A percentile compares a stretch with the other conserved stretches of the same genome.
phyloP scores from a whole-genome alignment of 768 basidiomycete genomes.

The Mycena haematopus region DNA sequence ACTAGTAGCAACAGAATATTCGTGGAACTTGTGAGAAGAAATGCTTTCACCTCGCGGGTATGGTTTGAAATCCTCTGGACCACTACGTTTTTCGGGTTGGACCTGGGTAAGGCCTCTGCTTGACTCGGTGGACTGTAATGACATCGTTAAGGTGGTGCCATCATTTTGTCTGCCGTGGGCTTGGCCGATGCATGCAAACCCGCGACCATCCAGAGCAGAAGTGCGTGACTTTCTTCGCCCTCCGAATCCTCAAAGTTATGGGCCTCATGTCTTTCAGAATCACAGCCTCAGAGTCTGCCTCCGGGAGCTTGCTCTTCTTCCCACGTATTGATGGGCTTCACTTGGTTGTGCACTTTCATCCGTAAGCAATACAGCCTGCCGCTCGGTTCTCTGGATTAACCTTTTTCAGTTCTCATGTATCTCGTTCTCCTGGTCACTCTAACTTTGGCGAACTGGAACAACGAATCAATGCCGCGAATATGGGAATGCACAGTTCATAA shows the following conservation, averaged over 20 bases:
- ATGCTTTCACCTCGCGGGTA: constrained; percentile 61
- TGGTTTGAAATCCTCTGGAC: constrained; percentile 79
- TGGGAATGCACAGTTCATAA: constrained; percentile 29
- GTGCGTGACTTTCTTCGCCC: neutral
- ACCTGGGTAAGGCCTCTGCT: constrained; percentile 53
- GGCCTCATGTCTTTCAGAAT: neutral
- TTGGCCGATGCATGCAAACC: constrained; percentile 44
- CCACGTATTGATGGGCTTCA: constrained; percentile 62
- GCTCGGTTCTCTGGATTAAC: neutral
- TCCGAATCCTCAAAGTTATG: neutral
- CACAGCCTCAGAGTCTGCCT: constrained; percentile 11
- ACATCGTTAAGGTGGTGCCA: constrained; percentile 52
- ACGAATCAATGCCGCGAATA: constrained; percentile 25
- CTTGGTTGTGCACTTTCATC: constrained; percentile 55
- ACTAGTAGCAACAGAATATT: constrained; percentile 50
- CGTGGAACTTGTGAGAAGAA: constrained; percentile 58
- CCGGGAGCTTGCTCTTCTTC: constrained; percentile 60
- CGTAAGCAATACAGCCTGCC: constrained; percentile 36
- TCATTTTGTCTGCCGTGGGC: constrained; percentile 50
- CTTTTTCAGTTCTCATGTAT: constrained; percentile 25
- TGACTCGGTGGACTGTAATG: constrained; percentile 1
- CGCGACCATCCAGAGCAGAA: constrained; percentile 1
- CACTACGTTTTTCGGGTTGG: constrained; percentile 59
- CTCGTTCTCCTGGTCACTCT: constrained; percentile 21
- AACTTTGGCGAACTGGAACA: constrained; percentile 19